Conservation (phyloP, 306 rosid species). For the Hippophae tibetana region DNA sequence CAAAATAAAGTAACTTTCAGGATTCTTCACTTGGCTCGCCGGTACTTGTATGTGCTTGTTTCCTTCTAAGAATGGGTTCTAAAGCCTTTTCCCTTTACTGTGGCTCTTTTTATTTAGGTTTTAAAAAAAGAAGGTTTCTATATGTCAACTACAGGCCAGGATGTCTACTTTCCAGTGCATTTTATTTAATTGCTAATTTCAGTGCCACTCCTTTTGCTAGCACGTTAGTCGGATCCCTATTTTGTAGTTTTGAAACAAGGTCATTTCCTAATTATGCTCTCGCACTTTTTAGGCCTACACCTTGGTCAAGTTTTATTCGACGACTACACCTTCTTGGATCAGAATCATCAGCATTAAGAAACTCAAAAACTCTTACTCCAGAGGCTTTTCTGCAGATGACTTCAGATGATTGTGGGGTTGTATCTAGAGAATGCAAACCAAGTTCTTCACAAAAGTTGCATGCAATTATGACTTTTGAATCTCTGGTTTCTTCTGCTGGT, state of each 20-base stretch:
- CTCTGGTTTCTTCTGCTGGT: slow-evolving; percentile 67
- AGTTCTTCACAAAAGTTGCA: slow-evolving; percentile 57
- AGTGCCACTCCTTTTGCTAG: background rate
- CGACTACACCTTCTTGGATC: slow-evolving; percentile 50
- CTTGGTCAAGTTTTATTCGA: slow-evolving; percentile 60
- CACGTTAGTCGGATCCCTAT: slow-evolving; percentile 3
- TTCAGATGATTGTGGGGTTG: slow-evolving; percentile 36
- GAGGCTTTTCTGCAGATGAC: slow-evolving; percentile 51
- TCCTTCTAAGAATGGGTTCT: slow-evolving; percentile 9
- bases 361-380: slow-evolving; percentile 53
- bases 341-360: slow-evolving; percentile 63
- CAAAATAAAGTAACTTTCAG: slow-evolving; percentile 52
- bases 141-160: slow-evolving; percentile 1
- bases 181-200: background rate
- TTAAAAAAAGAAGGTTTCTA: background rate
- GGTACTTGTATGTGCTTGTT: slow-evolving; percentile 52
- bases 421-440: slow-evolving; percentile 56
- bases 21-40: slow-evolving; percentile 67
- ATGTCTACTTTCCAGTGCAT: background rate
- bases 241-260: slow-evolving; percentile 4
- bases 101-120: background rate
- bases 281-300: slow-evolving; percentile 52
- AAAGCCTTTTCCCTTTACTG: background rate
- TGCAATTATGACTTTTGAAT: slow-evolving; percentile 64
- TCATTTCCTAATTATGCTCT: slow-evolving; percentile 13